Base-by-base conservation (phyloP, 306 rosid species). In the Gleditsia sinensis region DNA sequence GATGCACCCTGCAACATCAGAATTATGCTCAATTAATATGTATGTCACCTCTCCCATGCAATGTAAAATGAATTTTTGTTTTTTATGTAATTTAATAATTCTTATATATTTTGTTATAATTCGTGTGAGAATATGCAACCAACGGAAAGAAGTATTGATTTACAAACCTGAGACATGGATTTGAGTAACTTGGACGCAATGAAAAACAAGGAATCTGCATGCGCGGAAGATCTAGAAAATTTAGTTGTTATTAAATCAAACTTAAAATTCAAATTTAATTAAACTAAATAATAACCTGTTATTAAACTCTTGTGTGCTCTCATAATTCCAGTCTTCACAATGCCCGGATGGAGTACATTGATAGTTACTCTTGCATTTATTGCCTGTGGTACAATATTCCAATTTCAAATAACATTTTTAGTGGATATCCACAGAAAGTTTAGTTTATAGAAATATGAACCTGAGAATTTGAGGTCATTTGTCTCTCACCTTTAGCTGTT, bases 311-410 rank as follows among this genome's bases (percentile, higher is more conserved):
- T 91, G 36, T 88, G 97, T 58, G 96, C 97, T 84, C 88, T 84
- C 3, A 88, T 86, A 60, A 91, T 94, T 32, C 88, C 98, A 0
- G 97, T 94, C 81, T 87, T 94, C 53, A 94, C 97, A 17, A 90
- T 83, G 17, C 99, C 99, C 3, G 99, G 99, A 80, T 92, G 99
- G 14, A 94, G 82, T 71, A 90, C 97, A 51, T 90, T 91, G 80
- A 94, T 86, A 19, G 95, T 90, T 42, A 94, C 97, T 67, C 88
- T 88, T 62, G 91, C 99, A 82, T 92, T 92, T 78, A 89, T 88
- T 66, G 82, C 92, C 96, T 94, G 76, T 24, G 9, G 48, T 36
- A 56, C 70, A 12, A 50, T 25, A 13, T 37, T 50, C 45, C 69
- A 75, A 45, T 49, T 53, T 54, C 43, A 69, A 62, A 48, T 0